Evolutionary conservation across 2,329 filamentous ascomycete species (phyloP), one percentile per base, ranked within the genome.

Genomic region (Colletotrichum melonis): DNA sequence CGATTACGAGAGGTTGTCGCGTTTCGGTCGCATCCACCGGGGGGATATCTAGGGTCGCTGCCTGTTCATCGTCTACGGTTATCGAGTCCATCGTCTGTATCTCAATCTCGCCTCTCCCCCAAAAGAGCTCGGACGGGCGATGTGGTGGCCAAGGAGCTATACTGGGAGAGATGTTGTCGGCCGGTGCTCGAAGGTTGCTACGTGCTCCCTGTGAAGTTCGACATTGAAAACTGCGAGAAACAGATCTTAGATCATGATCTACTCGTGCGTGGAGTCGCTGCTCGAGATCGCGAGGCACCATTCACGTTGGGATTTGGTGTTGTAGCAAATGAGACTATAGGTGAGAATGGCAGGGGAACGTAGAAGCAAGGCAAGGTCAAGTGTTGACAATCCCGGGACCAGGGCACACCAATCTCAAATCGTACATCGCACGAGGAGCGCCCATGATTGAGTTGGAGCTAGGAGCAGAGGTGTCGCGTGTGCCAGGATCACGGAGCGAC

Each of bases 1-100:
- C 70, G 1, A 73, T 52, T 2, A 73, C 55, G 9, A 73, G 60
- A 35, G 70, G 67, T 19, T 60, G 55, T 5, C 70, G 63, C 11
- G 67, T 65, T 35, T 70, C 66, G 7, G 14, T 49, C 9, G 46
- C 28, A 32, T 62, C 4, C 14, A 49, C 46, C 5, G 32, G 4
- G 16, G 26, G 26, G 1, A 49, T 9, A 3, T 24, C 49, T 2
- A 42, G 24, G 2, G 32, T 14, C 8, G 19, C 26, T 12, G 24
- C 42, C 3, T 26, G 28, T 24, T 14, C n/a, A 19, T 19, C 19
- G 5, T 24, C 38, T 5, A 49, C 58, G 22, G 16, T 1, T 22
- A 14, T 19, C 7, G 49, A 28, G 5, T 69, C 52, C 67, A 57
- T 69, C 8, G 26, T 26, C n/a, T 4, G 8, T 5, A 2, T 49